Conservation (phyloP, 2,329 filamentous ascomycete genomes). For the Monosporascus sp. region DNA sequence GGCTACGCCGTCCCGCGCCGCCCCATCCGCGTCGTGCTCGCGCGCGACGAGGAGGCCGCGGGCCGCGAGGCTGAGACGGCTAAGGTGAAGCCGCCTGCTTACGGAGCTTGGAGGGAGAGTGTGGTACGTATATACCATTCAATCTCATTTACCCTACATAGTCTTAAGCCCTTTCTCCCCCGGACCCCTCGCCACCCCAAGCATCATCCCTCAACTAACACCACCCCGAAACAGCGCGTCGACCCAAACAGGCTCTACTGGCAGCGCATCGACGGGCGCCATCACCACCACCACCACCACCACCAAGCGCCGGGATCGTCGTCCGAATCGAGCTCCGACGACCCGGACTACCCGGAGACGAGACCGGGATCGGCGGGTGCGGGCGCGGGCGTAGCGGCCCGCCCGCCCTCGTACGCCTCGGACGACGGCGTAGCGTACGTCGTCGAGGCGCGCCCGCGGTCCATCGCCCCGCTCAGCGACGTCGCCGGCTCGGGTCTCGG, state of each 20-base stretch:
- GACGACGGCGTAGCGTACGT: constrained; percentile 73
- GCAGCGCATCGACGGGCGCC: constrained; percentile 56
- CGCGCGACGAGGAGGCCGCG: constrained; percentile 66
- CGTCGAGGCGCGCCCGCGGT: constrained; percentile 60
- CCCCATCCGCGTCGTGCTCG: constrained; percentile 73
- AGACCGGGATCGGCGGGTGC: neutral
- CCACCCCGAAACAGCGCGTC: constrained; percentile 48
- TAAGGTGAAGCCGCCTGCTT: constrained; percentile 70
- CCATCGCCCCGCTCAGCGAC: constrained; percentile 44
- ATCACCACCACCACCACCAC: neutral
- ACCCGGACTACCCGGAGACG: neutral
- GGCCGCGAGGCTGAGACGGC: constrained; percentile 50
- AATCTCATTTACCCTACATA: neutral
- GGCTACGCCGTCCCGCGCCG: constrained; percentile 66
- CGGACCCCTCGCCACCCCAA: neutral
- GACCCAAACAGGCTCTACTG: constrained; percentile 79
- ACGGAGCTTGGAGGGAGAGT: constrained; percentile 78
- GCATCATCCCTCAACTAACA: neutral
- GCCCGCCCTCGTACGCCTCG: constrained; percentile 72
- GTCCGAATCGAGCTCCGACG: neutral
- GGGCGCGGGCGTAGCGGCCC: constrained; percentile 20
- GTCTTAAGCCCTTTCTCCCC: neutral
- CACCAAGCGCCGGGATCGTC: neutral
- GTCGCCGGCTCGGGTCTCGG: constrained; percentile 44
- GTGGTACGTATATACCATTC: constrained; percentile 55